phyloP scores from a whole-genome alignment of 1,284 basidiomycete genomes.

The Afroboletus lepidellus region DNA sequence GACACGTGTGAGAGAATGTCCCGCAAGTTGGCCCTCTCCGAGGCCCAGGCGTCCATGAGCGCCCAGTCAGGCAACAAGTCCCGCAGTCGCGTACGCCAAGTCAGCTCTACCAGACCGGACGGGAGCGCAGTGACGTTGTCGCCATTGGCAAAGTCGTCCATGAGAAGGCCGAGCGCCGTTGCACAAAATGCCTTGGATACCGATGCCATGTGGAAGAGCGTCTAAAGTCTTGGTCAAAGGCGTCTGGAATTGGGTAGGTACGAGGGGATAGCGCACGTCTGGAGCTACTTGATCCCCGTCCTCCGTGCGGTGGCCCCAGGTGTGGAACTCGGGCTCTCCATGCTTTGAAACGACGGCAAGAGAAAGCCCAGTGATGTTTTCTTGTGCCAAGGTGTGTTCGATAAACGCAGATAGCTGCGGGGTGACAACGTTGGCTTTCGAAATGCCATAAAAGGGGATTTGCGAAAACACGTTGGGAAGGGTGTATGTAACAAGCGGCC shows the following conservation, averaged over 20 bases:
- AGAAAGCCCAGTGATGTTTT: not conserved
- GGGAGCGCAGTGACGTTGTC: not conserved
- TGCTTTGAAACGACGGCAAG: too few relatives aligned
- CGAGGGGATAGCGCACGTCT: too few relatives aligned
- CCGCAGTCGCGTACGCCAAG: too few relatives aligned
- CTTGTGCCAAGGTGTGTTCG: slow-evolving; percentile 13
- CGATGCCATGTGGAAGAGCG: slow-evolving; percentile 38
- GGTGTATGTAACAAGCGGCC: too few relatives aligned
- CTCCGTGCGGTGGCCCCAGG: slow-evolving; percentile 20
- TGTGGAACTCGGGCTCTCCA: slow-evolving; percentile 18
- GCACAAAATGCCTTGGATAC: slow-evolving; percentile 45
- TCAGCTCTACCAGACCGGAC: too few relatives aligned
- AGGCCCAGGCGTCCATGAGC: slow-evolving; percentile 21
- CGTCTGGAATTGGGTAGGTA: not conserved
- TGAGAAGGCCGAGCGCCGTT: slow-evolving; percentile 39
- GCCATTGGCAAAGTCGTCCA: slow-evolving; percentile 38
- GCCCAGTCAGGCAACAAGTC: slow-evolving; percentile 33
- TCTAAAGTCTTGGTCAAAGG: slow-evolving; percentile 27
- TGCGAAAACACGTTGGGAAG: slow-evolving; percentile 3
- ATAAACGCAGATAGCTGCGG: too few relatives aligned
- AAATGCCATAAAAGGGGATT: not conserved
- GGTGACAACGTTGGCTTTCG: too few relatives aligned
- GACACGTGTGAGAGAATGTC: slow-evolving; percentile 39
- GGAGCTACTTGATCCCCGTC: too few relatives aligned
- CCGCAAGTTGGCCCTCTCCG: slow-evolving; percentile 32